Evolutionary conservation across 768 basidiomycete species (phyloP).

Genomic region (Tricholoma sp.): DNA sequence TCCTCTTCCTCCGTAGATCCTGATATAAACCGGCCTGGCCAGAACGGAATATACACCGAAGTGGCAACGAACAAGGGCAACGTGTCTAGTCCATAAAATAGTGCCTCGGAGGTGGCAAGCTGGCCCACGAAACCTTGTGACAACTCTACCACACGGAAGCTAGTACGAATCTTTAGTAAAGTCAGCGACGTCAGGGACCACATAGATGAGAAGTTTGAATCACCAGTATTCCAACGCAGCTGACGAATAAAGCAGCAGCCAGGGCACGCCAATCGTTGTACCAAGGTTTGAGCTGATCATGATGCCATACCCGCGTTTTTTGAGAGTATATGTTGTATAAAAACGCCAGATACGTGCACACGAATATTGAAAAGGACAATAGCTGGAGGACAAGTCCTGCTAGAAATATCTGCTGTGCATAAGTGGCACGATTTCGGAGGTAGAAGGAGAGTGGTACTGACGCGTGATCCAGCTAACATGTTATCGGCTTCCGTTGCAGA

Average conservation of each 20-base stretch:
- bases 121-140: conserved; percentile 56
- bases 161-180: conserved; percentile 50
- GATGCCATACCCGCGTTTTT: too few relatives aligned
- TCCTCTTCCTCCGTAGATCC: neutral
- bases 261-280: conserved; percentile 55
- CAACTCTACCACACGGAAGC: conserved; percentile 55
- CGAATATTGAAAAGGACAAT: conserved; percentile 47
- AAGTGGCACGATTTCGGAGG: neutral
- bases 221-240: conserved; percentile 48
- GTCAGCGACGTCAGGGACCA: too few relatives aligned
- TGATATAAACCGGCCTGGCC: neutral
- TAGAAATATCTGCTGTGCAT: conserved; percentile 41
- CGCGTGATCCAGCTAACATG: conserved; percentile 31
- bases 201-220: too few relatives aligned
- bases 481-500: conserved; percentile 29
- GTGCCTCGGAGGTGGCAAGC: conserved; percentile 52
- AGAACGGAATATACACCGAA: conserved; percentile 43
- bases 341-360: conserved; percentile 41
- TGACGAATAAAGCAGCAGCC: conserved; percentile 43
- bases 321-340: conserved; percentile 42
- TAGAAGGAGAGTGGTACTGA: conserved; percentile 21
- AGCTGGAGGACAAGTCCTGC: conserved; percentile 54
- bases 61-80: conserved; percentile 62
- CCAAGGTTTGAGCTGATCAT: conserved; percentile 36
- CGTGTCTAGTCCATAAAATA: conserved; percentile 64